phyloP scores from a whole-genome alignment of 2,329 filamentous ascomycete species.

The Fusarium sp. region DNA sequence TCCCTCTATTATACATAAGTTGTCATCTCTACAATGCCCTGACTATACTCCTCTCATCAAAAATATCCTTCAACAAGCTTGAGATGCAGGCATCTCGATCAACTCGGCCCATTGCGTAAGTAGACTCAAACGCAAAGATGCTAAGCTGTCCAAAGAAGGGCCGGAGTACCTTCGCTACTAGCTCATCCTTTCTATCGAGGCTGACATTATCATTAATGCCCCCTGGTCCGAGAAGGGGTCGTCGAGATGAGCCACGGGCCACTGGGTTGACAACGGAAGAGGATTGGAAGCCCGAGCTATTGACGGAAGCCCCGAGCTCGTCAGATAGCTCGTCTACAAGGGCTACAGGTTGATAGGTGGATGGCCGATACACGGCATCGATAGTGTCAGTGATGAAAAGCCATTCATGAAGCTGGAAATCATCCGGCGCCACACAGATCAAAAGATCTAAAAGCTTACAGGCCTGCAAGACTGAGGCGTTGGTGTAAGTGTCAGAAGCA shows the following conservation, averaged over 20 bases:
- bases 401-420: conserved; percentile 99
- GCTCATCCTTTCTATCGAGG: conserved; percentile 70
- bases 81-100: conserved; percentile 72
- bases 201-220: conserved; percentile 65
- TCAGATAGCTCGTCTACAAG: conserved; percentile 88
- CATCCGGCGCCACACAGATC: conserved; percentile 87
- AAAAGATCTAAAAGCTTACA: conserved; percentile 93
- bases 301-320: conserved; percentile 65
- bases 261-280: conserved; percentile 52
- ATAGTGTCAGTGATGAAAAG: conserved; percentile 97
- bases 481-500: conserved; percentile 77
- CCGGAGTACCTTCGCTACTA: conserved; percentile 80
- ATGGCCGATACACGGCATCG: conserved; percentile 88
- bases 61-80: conserved; percentile 76
- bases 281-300: conserved; percentile 46
- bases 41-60: conserved; percentile 78
- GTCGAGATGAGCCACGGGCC: conserved; percentile 49
- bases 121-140: conserved; percentile 92
- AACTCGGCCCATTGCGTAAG: conserved; percentile 81
- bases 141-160: conserved; percentile 93
- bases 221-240: conserved; percentile 61
- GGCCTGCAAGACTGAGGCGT: conserved; percentile 82
- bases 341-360: conserved; percentile 73
- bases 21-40: conserved; percentile 58
- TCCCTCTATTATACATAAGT: background rate